These are phyloP conservation scores for Debaryomyces coudertii DNA, from an alignment of 1,139 yeast genomes.

Conservation along the genomic window DNA sequence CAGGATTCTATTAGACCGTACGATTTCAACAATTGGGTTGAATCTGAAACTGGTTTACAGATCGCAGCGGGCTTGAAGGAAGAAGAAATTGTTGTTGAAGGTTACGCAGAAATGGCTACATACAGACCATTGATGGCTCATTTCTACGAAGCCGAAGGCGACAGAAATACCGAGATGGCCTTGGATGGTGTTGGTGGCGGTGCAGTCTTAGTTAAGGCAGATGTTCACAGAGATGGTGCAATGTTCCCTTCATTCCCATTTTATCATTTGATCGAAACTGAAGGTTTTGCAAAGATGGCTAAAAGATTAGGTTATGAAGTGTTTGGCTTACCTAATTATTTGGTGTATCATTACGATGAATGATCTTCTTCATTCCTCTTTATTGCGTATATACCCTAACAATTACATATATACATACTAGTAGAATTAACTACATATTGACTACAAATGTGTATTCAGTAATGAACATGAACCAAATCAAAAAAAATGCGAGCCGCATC, in stretches of 20 bases:
- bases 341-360: conserved; percentile 85
- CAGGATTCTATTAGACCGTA: conserved; percentile 77
- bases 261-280: conserved; percentile 94
- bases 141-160: conserved; percentile 69
- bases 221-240: conserved; percentile 98
- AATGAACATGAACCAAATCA: background rate
- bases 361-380: conserved; percentile 20
- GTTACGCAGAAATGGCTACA: conserved; percentile 90
- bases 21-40: conserved; percentile 96
- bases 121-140: conserved; percentile 96
- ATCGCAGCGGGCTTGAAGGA: conserved; percentile 72
- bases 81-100: conserved; percentile 92
- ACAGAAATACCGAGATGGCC: conserved; percentile 64
- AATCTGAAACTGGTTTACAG: conserved; percentile 80
- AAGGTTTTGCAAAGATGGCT: conserved; percentile 98
- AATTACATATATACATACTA: background rate
- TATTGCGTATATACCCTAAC: background rate
- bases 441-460: background rate
- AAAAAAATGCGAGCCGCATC: conserved; percentile 8
- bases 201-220: conserved; percentile 92
- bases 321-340: conserved; percentile 89
- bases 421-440: background rate
- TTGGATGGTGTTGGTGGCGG: conserved; percentile 99
- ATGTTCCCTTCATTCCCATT: conserved; percentile 99
- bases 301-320: conserved; percentile 90